Evolutionary conservation across 306 rosid genomes (phyloP).

Genomic region (Hippophae gyantsensis): DNA sequence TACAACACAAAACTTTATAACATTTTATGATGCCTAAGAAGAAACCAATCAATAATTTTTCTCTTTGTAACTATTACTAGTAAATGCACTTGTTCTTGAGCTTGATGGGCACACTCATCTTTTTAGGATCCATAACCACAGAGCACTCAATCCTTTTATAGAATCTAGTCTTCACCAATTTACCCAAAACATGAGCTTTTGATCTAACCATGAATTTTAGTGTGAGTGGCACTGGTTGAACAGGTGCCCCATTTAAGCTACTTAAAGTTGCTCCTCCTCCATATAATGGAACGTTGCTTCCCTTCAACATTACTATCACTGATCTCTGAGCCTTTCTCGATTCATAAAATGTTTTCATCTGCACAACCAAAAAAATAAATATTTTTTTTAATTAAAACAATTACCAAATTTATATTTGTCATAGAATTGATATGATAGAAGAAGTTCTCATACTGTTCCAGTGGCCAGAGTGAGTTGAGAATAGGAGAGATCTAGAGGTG

Average conservation of each 20-base stretch:
- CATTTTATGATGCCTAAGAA: background rate
- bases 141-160: conserved; percentile 49
- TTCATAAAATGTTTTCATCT: conserved; percentile 56
- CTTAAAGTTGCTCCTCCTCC: conserved; percentile 71
- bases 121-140: conserved; percentile 56
- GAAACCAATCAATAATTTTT: too few relatives aligned
- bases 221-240: conserved; percentile 38
- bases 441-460: conserved; percentile 40
- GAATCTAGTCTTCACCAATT: conserved; percentile 72
- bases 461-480: conserved; percentile 65
- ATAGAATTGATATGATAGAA: too few relatives aligned
- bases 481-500: conserved; percentile 58
- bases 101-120: conserved; percentile 47
- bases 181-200: conserved; percentile 65
- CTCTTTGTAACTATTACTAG: background rate
- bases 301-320: conserved; percentile 33
- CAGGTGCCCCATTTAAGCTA: conserved; percentile 54
- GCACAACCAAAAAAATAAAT: conserved; percentile 7
- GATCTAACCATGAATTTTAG: conserved; percentile 52
- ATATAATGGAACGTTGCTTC: conserved; percentile 57
- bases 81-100: conserved; percentile 48
- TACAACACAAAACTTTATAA: too few relatives aligned
- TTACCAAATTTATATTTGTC: too few relatives aligned
- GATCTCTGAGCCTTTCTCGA: conserved; percentile 65
- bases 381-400: background rate